Evolutionary conservation across 331 rosid genomes (phyloP), one percentile per base, ranked within the genome.

Genomic region (Pyrus hybrid): DNA sequence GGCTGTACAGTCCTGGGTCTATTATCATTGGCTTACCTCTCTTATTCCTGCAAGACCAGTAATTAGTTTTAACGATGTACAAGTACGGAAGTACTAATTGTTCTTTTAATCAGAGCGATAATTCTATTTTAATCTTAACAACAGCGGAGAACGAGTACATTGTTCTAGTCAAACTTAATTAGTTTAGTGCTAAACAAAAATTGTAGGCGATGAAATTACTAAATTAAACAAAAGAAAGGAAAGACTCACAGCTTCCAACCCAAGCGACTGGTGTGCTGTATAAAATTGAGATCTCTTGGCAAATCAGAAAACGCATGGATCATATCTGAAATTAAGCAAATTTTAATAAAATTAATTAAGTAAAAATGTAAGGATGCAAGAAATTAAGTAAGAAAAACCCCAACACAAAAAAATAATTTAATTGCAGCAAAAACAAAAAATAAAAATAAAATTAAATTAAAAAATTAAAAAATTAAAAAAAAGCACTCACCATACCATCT

Each of bases 401-500:
- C 56, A 23, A 3, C 21, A 37, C 45, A 68, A 17, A 61, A 7
- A 5, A 33, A 16, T 22, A 4, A 29, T 16, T 49, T 49, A 17
- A 17, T 17, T 51, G 10, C 0, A 22, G 8, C 18, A 7, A 20
- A 66, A 29, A 12, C 49, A 41, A 41, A 29, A 29, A 3, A 3
- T 3, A 29, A 29, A 28, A 21, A n/a, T n/a, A n/a, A n/a, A 68
- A 77, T 23, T 1, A 20, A 11, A 4, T n/a, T n/a, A 16, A 23
- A 22, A 64, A 77, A 20, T 0, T 0, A 32, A 32, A 32, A 5
- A 32, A n/a, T n/a, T n/a, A 29, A 3, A 12, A 12, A 51, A 49
- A 6, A 17, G 41, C 87, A 89, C 97, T 93, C 96, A 93, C 97
- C 96, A 80, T 93, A 93, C 98, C 98, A 90, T 93, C 97, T 93